A percentile compares a stretch with the other conserved stretches of the same genome.
These are phyloP conservation scores for Pestalotiopsis sp. DNA, from an alignment of 2,329 filamentous ascomycete species.

Conservation along the genomic window DNA sequence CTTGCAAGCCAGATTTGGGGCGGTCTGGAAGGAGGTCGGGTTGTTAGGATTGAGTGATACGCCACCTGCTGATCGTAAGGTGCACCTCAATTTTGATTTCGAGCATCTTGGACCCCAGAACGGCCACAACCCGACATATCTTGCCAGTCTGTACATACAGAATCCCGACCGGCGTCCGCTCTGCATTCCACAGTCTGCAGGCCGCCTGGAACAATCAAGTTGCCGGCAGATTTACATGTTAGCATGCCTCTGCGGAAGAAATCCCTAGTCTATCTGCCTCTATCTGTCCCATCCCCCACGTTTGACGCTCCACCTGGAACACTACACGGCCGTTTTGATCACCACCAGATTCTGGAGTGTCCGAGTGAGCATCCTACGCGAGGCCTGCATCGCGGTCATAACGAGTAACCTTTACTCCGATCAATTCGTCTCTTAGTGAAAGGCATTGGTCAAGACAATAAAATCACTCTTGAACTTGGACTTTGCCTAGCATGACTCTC, in stretches of 20 bases:
- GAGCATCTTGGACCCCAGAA: not conserved
- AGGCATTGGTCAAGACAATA: not conserved
- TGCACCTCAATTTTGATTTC: constrained; percentile 1
- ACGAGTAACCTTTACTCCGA: not conserved
- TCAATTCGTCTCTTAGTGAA: not conserved
- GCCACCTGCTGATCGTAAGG: constrained; percentile 11
- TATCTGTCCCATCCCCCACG: constrained; percentile 2
- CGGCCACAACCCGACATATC: not conserved
- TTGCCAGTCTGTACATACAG: not conserved
- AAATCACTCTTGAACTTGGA: not conserved
- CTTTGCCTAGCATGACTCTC: not conserved
- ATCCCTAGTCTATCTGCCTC: not conserved
- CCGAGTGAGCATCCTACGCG: not conserved
- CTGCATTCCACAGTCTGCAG: not conserved
- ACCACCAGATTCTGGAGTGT: not conserved
- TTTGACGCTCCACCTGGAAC: constrained; percentile 4
- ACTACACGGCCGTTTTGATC: not conserved
- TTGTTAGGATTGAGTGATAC: constrained; percentile 9
- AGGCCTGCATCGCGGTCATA: not conserved
- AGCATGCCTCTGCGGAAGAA: not conserved
- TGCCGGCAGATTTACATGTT: not conserved
- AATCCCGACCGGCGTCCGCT: not conserved
- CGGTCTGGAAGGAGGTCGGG: not conserved
- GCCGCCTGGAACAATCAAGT: not conserved
- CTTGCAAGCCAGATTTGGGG: not conserved